Evolutionary conservation across 352 stramenopile genomes (phyloP).

Genomic region (Phytophthora idaei): DNA sequence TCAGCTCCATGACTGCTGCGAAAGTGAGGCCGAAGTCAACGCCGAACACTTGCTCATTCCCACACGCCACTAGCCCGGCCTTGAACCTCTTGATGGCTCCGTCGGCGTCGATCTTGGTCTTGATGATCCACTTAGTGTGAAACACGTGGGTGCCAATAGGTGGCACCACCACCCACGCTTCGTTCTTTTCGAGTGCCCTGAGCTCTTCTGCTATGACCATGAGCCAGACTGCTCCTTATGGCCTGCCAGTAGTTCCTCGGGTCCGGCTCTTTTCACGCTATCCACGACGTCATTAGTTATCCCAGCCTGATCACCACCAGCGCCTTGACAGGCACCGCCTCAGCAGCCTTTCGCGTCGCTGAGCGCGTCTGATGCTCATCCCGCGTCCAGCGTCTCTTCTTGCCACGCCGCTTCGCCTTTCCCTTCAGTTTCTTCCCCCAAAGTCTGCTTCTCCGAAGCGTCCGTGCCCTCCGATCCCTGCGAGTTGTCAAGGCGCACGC

Average conservation of each 20-base stretch:
- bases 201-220: neutral
- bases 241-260: neutral
- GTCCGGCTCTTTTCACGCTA: neutral
- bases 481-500: too few species aligned
- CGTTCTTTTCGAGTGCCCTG: neutral
- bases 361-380: neutral
- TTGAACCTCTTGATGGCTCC: too few species aligned
- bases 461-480: too few species aligned
- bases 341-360: neutral
- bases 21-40: too few species aligned
- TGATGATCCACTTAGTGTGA: neutral
- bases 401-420: too few species aligned
- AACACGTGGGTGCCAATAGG: neutral
- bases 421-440: too few species aligned
- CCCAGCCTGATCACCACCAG: neutral
- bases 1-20: too few species aligned
- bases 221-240: neutral
- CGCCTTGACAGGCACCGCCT: neutral
- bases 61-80: too few species aligned
- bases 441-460: too few species aligned
- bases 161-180: neutral
- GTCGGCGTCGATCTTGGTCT: neutral
- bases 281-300: too few species aligned
- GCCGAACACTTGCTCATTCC: too few species aligned
- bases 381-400: neutral